A percentile compares a stretch with the other conserved stretches of the same genome.
These are phyloP conservation scores for Goffeauzyma gilvescens DNA, from an alignment of 768 basidiomycete species.

Conservation along the genomic window DNA sequence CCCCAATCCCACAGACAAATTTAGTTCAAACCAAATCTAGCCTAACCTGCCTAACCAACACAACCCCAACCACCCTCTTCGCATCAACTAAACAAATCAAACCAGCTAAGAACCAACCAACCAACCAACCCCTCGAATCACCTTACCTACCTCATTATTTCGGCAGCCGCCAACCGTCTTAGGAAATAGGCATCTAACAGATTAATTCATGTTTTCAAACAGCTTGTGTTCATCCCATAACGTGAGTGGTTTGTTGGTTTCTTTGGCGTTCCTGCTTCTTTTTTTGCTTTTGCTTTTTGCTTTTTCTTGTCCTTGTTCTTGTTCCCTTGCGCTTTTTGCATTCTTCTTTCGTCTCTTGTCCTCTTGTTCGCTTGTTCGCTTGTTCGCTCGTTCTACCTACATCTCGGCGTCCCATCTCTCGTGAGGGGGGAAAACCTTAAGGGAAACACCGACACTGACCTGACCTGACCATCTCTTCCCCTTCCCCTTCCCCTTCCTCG, in stretches of 20 bases:
- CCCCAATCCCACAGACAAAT: no score
- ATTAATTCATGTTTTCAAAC: slow-evolving; percentile 78
- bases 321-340: not conserved
- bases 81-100: no score
- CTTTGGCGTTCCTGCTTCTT: not conserved
- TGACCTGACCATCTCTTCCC: not conserved
- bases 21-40: no score
- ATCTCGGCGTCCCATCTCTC: no score
- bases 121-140: no score
- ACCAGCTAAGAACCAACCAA: no score
- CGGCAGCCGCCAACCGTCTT: no score
- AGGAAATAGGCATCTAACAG: no score
- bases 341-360: not conserved
- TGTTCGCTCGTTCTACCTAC: not conserved
- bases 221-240: slow-evolving; percentile 77
- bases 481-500: not conserved
- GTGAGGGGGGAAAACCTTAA: no score
- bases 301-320: not conserved
- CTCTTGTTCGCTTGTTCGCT: not conserved
- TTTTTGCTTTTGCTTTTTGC: not conserved
- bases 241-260: slow-evolving; percentile 19
- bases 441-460: not conserved
- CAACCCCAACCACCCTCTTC: no score
- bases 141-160: no score
- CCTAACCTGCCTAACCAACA: no score